These are phyloP conservation scores for Trichocomaceae sp. DNA, from an alignment of 2,329 filamentous ascomycete species.

Conservation along the genomic window DNA sequence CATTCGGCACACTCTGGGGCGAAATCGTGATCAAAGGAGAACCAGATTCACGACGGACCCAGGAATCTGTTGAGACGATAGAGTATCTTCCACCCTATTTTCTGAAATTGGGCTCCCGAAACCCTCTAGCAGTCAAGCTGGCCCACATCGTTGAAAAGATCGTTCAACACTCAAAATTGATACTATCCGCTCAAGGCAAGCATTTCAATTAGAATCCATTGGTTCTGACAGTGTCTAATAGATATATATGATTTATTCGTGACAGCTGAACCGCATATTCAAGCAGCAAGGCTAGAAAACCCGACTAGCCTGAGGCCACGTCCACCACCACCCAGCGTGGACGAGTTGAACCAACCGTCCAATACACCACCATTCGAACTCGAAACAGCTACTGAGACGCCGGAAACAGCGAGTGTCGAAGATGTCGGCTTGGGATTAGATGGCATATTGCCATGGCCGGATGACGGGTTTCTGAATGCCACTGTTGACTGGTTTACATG, in stretches of 20 bases:
- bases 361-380: neutral
- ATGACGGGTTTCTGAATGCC: conserved; percentile 1
- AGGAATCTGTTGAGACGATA: neutral
- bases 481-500: neutral
- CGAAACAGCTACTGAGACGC: neutral
- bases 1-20: neutral
- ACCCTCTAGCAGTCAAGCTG: neutral
- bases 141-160: neutral
- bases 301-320: neutral
- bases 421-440: neutral
- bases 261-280: neutral
- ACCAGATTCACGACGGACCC: neutral
- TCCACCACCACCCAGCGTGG: neutral
- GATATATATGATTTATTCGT: neutral
- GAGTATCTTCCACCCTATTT: neutral
- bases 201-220: neutral
- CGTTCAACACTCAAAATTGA: neutral
- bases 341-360: neutral
- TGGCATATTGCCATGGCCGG: neutral
- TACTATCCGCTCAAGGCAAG: neutral
- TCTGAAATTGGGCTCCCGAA: neutral
- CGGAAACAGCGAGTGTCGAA: neutral
- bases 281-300: neutral
- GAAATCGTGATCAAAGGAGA: neutral
- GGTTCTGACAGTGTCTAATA: neutral